Conservation (phyloP, 768 basidiomycete genomes). For the Punctularia strigosozonata region DNA sequence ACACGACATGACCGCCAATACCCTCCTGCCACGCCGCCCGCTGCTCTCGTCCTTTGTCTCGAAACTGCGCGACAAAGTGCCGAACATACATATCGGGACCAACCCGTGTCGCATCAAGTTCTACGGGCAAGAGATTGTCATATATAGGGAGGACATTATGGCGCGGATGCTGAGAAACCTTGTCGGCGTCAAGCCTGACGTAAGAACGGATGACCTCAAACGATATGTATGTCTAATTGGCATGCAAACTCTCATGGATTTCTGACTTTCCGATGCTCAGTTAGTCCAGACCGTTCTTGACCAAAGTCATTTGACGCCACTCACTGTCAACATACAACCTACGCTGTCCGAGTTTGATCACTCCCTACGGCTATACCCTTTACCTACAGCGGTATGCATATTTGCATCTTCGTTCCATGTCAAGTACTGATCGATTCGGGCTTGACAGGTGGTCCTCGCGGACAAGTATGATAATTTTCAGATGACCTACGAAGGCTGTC, state of each 20-base stretch:
- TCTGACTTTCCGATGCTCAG: constrained; percentile 24
- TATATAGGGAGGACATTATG: constrained; percentile 92
- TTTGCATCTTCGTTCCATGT: too few relatives aligned
- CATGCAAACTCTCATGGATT: not conserved
- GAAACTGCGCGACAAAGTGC: constrained; percentile 59
- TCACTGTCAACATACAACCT: constrained; percentile 78
- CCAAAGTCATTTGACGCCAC: constrained; percentile 87
- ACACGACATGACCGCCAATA: constrained; percentile 73
- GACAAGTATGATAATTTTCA: constrained; percentile 96
- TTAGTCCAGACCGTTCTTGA: constrained; percentile 95
- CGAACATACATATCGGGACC: constrained; percentile 71
- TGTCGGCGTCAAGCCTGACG: constrained; percentile 76
- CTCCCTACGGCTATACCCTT: constrained; percentile 81
- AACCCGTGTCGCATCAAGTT: constrained; percentile 95
- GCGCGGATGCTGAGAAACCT: constrained; percentile 86
- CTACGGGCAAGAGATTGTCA: constrained; percentile 89
- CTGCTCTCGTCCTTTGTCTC: constrained; percentile 66
- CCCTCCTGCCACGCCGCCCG: constrained; percentile 70
- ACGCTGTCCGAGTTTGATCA: constrained; percentile 88
- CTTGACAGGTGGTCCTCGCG: constrained; percentile 70
- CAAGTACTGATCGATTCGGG: constrained; percentile 9
- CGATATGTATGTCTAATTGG: constrained; percentile 62
- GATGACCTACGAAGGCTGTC: constrained; percentile 94
- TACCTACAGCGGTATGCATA: constrained; percentile 74
- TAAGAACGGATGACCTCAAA: constrained; percentile 70